phyloP scores from a whole-genome alignment of 2,329 filamentous ascomycete genomes.

The Penicillium sp. region DNA sequence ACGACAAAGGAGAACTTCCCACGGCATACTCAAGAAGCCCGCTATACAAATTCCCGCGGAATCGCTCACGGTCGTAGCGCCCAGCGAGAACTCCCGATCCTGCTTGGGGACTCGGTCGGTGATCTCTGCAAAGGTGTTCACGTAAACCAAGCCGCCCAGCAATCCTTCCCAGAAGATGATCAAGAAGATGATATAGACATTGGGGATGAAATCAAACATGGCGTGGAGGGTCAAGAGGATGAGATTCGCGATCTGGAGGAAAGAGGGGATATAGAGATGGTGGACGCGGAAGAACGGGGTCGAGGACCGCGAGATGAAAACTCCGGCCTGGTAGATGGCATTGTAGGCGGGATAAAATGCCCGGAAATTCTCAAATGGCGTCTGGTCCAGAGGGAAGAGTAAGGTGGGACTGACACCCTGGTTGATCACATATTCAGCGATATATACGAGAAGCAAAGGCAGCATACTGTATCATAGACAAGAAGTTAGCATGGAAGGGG shows the following conservation, averaged over 20 bases:
- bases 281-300: conserved; percentile 80
- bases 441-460: conserved; percentile 83
- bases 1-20: conserved; percentile 75
- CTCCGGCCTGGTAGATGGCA: conserved; percentile 89
- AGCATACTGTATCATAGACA: conserved; percentile 58
- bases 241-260: conserved; percentile 77
- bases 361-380: conserved; percentile 74
- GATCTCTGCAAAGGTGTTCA: conserved; percentile 93
- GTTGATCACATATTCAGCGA: conserved; percentile 97
- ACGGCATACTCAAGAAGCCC: conserved; percentile 71
- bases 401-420: conserved; percentile 87
- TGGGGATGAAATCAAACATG: conserved; percentile 73
- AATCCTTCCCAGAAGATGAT: conserved; percentile 93
- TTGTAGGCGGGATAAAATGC: conserved; percentile 93
- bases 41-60: conserved; percentile 86
- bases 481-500: conserved; percentile 8
- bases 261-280: conserved; percentile 70
- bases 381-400: conserved; percentile 69
- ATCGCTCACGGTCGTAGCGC: conserved; percentile 87
- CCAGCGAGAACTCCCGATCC: conserved; percentile 85
- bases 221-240: conserved; percentile 67
- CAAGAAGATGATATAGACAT: conserved; percentile 75
- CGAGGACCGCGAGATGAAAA: conserved; percentile 89
- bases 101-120: conserved; percentile 69
- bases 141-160: conserved; percentile 85